Conservation (phyloP, 2,329 filamentous ascomycete species). For the Ceratocystis cacaofunesta region DNA sequence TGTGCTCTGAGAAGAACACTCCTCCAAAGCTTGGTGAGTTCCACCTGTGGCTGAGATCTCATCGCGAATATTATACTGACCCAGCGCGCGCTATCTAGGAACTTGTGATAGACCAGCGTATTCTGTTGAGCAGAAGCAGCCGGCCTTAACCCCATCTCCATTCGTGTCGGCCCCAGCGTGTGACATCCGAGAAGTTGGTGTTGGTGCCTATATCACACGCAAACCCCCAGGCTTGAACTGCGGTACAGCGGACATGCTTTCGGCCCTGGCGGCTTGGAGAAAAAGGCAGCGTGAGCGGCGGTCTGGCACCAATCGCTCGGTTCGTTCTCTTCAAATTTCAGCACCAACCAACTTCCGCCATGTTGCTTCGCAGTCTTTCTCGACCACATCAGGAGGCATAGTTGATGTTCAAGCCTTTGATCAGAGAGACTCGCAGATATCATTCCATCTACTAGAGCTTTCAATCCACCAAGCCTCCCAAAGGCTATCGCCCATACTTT, state of each 20-base stretch:
- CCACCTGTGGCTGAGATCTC: too few relatives aligned
- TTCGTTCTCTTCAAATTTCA: constrained; percentile 40
- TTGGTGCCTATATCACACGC: constrained; percentile 22
- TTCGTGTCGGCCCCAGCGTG: constrained; percentile 21
- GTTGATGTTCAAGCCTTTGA: background rate
- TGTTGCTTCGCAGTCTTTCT: constrained; percentile 18
- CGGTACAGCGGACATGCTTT: constrained; percentile 20
- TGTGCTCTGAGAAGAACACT: constrained; percentile 1
- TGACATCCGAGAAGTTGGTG: constrained; percentile 24
- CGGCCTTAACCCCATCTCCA: constrained; percentile 7
- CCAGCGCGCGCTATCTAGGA: background rate
- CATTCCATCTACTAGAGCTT: constrained; percentile 42
- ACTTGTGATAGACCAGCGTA: background rate
- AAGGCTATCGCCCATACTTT: constrained; percentile 40
- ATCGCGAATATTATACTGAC: background rate
- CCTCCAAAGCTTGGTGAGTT: background rate
- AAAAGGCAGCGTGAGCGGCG: constrained; percentile 20
- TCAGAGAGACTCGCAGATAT: constrained; percentile 23
- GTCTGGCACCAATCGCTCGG: constrained; percentile 20
- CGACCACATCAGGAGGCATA: background rate
- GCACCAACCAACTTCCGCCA: constrained; percentile 46
- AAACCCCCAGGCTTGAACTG: constrained; percentile 19
- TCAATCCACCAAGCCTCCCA: constrained; percentile 33
- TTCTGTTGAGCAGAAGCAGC: constrained; percentile 11
- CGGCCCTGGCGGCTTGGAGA: constrained; percentile 25